phyloP scores from a whole-genome alignment of 2,329 filamentous ascomycete genomes.

The Coniochaeta prunicola region DNA sequence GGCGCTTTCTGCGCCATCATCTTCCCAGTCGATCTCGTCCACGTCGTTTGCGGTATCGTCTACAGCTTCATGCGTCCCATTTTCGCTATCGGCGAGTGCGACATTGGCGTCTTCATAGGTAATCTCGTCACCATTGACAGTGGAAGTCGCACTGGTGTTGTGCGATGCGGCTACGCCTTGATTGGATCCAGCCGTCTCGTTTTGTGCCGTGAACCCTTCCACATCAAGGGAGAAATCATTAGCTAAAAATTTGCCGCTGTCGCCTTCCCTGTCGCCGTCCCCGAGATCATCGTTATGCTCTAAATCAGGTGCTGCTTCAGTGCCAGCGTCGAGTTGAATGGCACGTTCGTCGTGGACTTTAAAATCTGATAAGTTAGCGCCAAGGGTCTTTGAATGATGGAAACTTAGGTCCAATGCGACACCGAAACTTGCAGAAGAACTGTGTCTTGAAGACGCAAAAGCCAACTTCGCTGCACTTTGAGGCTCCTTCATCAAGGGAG shows the following conservation, averaged over 20 bases:
- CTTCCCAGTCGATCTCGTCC: conserved; percentile 29
- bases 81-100: conserved; percentile 14
- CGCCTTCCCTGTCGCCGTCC: conserved; percentile 9
- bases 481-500: not conserved
- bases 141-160: conserved; percentile 21
- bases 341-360: conserved; percentile 11
- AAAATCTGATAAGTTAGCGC: conserved; percentile 11
- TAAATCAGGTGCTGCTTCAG: conserved; percentile 10
- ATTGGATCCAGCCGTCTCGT: not conserved
- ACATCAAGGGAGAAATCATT: conserved; percentile 2
- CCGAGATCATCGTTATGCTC: conserved; percentile 9
- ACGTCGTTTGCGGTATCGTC: conserved; percentile 5
- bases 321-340: not conserved
- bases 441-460: not conserved
- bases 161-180: not conserved
- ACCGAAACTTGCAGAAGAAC: not conserved
- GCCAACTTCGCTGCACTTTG: not conserved
- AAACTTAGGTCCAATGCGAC: conserved; percentile 6
- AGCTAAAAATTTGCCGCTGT: conserved; percentile 3
- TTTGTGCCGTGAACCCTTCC: not conserved
- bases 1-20: conserved; percentile 19
- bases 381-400: not conserved
- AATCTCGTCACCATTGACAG: conserved; percentile 28
- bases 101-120: conserved; percentile 22
- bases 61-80: conserved; percentile 1